Evolutionary conservation across 1,284 basidiomycete species (phyloP), one percentile per base, ranked within the genome.

Genomic region (Apiotrichum domesticum): DNA sequence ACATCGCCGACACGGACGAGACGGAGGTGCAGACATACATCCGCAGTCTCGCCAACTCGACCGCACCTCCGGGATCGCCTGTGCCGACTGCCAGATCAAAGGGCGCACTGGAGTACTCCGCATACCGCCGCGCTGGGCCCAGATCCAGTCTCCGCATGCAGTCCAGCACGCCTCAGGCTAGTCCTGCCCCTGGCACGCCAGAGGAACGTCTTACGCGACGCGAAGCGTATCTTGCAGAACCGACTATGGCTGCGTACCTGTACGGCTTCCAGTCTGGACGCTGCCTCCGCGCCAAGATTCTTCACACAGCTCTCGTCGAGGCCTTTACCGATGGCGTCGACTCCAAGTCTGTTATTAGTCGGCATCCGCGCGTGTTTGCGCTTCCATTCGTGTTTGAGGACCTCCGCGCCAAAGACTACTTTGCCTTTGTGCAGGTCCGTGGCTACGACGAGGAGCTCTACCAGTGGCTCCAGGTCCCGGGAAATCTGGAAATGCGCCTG

Each of bases 301-400:
- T 72, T 3, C 68, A 72, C 60, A 52, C 54, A 11, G 69, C 66
- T 2, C 61, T 72, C 13, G 41, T 71, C 32, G 50, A 55, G 35
- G 65, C 66, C 1, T 49, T 73, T 14, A 34, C 15, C 9, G 21
- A 47, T 8, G 39, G 52, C 15, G 40, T 57, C 0, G 52, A 57
- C 14, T 57, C 66, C 9, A 41, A 56, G 3, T 63, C 63, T 0
- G 46, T 70, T 13, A 48, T 67, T 0, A 66, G 64, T 2, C 42
- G 33, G 1, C 61, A 59, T 4, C 68, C 69, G 4, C 58, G 66
- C 6, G 58, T 74, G n/a, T 67, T 75, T 43, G 64, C 67, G 6
- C 45, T 70, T 4, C 65, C 69, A 0, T 51, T 71, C 8, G 49
- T 75, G 8, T 68, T 66, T 57, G 68, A 72, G 47, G 69, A 73